These are phyloP conservation scores for Vaccinium corymbosum DNA, from an alignment of 148 eudicot genomes.

Conservation along the genomic window DNA sequence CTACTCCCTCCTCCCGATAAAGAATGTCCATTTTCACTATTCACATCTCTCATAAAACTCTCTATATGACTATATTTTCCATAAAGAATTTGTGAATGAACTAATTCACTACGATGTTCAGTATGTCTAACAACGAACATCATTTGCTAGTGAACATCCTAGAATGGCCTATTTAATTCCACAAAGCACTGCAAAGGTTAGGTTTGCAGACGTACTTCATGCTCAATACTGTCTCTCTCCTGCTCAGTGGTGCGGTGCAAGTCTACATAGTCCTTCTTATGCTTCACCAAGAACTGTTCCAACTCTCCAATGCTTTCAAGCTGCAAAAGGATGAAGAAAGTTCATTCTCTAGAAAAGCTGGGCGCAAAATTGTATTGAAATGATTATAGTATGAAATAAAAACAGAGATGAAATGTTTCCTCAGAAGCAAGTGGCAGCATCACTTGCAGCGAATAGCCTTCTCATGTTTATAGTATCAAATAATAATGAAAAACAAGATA, in stretches of 20 bases:
- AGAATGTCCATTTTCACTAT: too few species aligned
- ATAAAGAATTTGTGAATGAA: neutral
- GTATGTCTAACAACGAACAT: neutral
- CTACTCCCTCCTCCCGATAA: neutral
- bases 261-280: conserved; percentile 90
- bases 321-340: conserved; percentile 30
- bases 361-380: neutral
- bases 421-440: neutral
- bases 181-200: neutral
- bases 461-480: conserved; percentile 4
- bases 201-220: conserved; percentile 65
- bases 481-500: neutral
- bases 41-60: too few species aligned
- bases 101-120: neutral
- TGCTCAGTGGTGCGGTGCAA: conserved; percentile 85
- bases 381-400: neutral
- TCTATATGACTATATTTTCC: too few species aligned
- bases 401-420: neutral
- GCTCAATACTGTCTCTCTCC: conserved; percentile 95
- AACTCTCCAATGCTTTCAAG: conserved; percentile 79
- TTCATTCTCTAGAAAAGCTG: neutral
- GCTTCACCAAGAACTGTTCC: conserved; percentile 71
- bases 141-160: neutral
- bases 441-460: neutral
- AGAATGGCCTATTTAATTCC: neutral